phyloP scores from a whole-genome alignment of 371 early-diverging fungal species.

The Mucor saturninus region DNA sequence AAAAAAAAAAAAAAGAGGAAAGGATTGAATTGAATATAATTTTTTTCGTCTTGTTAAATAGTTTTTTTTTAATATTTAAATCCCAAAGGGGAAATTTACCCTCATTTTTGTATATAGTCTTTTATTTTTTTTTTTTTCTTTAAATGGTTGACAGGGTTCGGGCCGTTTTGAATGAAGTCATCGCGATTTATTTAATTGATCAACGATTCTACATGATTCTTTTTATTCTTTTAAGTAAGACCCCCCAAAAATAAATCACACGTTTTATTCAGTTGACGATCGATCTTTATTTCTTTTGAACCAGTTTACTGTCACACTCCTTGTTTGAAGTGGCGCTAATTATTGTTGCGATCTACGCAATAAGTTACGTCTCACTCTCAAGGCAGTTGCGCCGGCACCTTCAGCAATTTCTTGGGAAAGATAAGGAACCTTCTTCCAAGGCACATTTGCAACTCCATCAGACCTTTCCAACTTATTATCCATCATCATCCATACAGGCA shows the following conservation, averaged over 20 bases:
- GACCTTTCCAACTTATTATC: slow-evolving; percentile 45
- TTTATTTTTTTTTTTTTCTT: background rate
- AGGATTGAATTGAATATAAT: background rate
- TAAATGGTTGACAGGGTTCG: background rate
- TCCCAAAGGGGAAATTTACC: slow-evolving; percentile 10
- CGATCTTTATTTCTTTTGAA: slow-evolving; percentile 14
- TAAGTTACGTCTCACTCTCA: slow-evolving; percentile 42
- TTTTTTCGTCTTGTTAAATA: background rate
- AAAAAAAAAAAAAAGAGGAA: slow-evolving; percentile 3
- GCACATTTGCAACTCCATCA: slow-evolving; percentile 49
- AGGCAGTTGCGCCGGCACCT: slow-evolving; percentile 43
- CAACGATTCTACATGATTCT: background rate
- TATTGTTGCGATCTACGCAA: slow-evolving; percentile 27
- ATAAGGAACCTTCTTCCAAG: slow-evolving; percentile 59
- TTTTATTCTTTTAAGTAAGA: slow-evolving; percentile 3
- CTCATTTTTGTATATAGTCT: background rate
- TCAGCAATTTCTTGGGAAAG: slow-evolving; percentile 39
- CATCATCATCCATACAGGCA: slow-evolving; percentile 53
- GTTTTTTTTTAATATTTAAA: slow-evolving; percentile 5
- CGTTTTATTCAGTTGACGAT: slow-evolving; percentile 12
- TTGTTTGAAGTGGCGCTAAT: background rate
- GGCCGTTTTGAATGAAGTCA: background rate
- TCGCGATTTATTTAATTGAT: background rate
- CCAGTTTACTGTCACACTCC: background rate
- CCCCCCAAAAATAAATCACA: background rate